Conservation (phyloP, 345 rosid species). For the Acer yangbiense region DNA sequence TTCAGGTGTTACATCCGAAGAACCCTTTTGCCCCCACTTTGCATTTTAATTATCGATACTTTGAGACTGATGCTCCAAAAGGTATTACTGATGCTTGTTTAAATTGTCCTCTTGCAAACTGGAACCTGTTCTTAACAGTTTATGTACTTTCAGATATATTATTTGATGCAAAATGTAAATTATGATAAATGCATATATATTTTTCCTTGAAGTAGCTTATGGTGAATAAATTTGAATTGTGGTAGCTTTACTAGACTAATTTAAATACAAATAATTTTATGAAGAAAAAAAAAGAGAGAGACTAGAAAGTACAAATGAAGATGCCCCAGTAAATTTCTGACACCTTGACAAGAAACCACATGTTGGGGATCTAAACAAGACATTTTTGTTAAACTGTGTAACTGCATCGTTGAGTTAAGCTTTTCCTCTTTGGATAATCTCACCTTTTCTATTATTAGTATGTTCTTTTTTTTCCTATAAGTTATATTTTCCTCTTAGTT, state of each 20-base stretch:
- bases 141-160: neutral
- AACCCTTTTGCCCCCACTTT: conserved; percentile 94
- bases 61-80: conserved; percentile 84
- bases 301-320: neutral
- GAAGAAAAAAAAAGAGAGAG: neutral
- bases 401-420: neutral
- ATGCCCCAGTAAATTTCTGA: neutral
- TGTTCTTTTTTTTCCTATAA: too few relatives aligned
- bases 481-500: neutral
- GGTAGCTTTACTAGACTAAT: neutral
- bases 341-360: neutral
- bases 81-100: conserved; percentile 38
- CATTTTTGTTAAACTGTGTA: neutral
- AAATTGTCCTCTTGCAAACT: neutral
- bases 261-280: neutral
- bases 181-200: neutral
- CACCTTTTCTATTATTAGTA: neutral
- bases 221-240: neutral
- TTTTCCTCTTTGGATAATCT: neutral
- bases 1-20: conserved; percentile 79
- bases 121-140: neutral
- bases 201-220: neutral
- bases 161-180: neutral
- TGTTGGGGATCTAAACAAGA: neutral
- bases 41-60: conserved; percentile 82